Conservation (phyloP, 106 monocot species). For the Dendrobium huoshanense region DNA sequence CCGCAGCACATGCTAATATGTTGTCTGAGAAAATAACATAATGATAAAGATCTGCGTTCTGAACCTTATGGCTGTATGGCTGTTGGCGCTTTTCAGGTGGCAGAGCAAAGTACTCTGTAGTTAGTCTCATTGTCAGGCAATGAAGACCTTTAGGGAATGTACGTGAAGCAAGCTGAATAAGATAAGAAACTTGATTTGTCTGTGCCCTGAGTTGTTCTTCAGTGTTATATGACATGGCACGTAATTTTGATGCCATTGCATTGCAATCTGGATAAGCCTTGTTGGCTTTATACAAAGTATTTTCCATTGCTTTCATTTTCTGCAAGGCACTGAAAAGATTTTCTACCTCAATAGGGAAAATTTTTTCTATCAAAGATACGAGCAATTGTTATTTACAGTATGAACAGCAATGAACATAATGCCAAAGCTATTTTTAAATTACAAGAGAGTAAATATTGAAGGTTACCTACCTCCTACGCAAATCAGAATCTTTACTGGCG, state of each 20-base stretch:
- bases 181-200: constrained; percentile 58
- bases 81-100: constrained; percentile 34
- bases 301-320: constrained; percentile 79
- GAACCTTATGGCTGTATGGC: constrained; percentile 24
- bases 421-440: background rate
- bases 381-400: background rate
- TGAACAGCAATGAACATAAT: background rate
- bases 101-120: constrained; percentile 61
- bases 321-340: constrained; percentile 65
- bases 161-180: constrained; percentile 57
- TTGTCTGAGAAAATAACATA: constrained; percentile 91
- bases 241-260: constrained; percentile 70
- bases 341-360: constrained; percentile 10
- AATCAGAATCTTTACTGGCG: constrained; percentile 42
- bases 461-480: constrained; percentile 72
- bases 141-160: constrained; percentile 92
- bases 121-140: constrained; percentile 81
- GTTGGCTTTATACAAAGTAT: constrained; percentile 59
- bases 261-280: constrained; percentile 72
- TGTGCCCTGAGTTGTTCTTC: constrained; percentile 84
- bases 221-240: constrained; percentile 56
- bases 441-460: background rate
- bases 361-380: background rate
- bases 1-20: constrained; percentile 79
- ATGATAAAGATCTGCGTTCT: constrained; percentile 55